These are phyloP conservation scores for Stromatinia cepivora DNA, from an alignment of 2,329 filamentous ascomycete genomes.

Conservation along the genomic window DNA sequence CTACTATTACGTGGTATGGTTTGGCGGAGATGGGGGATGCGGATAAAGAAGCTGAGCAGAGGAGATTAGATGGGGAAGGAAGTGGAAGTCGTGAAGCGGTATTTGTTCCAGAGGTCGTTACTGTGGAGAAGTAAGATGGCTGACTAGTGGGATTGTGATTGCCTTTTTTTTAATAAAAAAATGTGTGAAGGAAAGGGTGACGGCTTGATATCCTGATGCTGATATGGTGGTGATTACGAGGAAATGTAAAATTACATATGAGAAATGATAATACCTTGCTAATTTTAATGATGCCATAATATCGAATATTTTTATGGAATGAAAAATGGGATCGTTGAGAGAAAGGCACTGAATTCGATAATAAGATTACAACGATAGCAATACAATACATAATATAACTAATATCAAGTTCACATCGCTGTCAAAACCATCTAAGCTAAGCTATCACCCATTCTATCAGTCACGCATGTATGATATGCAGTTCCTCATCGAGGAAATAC, in stretches of 20 bases:
- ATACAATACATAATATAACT: too few relatives aligned
- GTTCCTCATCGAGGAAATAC: too few relatives aligned
- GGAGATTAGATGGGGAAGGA: slow-evolving; percentile 18
- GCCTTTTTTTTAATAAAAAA: fast-evolving
- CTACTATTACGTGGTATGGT: slow-evolving; percentile 39
- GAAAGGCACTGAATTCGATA: too few relatives aligned
- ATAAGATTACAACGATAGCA: too few relatives aligned
- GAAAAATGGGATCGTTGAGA: too few relatives aligned
- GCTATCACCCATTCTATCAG: too few relatives aligned
- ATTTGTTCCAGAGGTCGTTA: not conserved
- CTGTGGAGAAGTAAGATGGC: not conserved
- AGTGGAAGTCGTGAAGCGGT: not conserved
- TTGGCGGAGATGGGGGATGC: slow-evolving; percentile 40
- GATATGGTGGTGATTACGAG: not conserved
- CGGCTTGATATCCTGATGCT: not conserved
- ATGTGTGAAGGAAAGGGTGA: not conserved
- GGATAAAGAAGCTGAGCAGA: slow-evolving; percentile 31
- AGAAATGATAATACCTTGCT: slow-evolving; percentile 3
- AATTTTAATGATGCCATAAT: not conserved
- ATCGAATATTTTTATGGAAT: not conserved
- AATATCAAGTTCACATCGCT: too few relatives aligned
- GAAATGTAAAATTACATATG: not conserved
- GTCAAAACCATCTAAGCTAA: too few relatives aligned
- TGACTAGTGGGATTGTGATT: not conserved
- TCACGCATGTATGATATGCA: too few relatives aligned